Conservation (phyloP, 2,329 filamentous ascomycete genomes). For the Fusarium sp. region DNA sequence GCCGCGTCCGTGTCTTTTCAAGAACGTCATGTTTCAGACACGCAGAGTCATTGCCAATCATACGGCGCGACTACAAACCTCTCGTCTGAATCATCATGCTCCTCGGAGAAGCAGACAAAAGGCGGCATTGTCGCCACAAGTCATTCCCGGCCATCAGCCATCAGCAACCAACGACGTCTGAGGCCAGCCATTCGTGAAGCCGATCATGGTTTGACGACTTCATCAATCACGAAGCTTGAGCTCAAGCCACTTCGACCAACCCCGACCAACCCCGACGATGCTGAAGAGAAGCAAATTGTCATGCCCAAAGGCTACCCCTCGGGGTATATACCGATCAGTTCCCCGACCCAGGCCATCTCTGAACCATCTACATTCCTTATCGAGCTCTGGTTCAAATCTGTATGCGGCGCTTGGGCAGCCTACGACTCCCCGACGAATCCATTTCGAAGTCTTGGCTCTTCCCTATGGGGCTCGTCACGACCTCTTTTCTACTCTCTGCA, state of each 20-base stretch:
- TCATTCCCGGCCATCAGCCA: background rate
- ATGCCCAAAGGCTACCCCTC: background rate
- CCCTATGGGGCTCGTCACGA: conserved; percentile 21
- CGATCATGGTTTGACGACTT: background rate
- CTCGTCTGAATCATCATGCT: background rate
- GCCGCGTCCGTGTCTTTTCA: conserved; percentile 26
- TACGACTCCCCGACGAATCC: conserved; percentile 35
- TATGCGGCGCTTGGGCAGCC: conserved; percentile 36
- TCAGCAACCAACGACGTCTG: background rate
- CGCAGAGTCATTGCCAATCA: background rate
- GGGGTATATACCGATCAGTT: background rate
- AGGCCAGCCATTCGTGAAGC: background rate
- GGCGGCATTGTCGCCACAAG: accelerated
- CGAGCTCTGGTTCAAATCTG: conserved; percentile 37
- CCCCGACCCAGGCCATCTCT: conserved; percentile 22
- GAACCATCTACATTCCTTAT: conserved; percentile 31
- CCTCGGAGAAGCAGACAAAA: background rate
- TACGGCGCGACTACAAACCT: background rate
- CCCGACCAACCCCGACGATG: background rate
- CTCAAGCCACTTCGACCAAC: background rate
- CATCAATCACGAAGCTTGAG: background rate
- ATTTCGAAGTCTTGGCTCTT: conserved; percentile 27
- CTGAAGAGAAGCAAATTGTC: background rate
- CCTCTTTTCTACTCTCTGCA: conserved; percentile 36
- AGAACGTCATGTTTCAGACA: background rate